Conservation (phyloP, 306 rosid genomes). For the Abrus pulchellus region DNA sequence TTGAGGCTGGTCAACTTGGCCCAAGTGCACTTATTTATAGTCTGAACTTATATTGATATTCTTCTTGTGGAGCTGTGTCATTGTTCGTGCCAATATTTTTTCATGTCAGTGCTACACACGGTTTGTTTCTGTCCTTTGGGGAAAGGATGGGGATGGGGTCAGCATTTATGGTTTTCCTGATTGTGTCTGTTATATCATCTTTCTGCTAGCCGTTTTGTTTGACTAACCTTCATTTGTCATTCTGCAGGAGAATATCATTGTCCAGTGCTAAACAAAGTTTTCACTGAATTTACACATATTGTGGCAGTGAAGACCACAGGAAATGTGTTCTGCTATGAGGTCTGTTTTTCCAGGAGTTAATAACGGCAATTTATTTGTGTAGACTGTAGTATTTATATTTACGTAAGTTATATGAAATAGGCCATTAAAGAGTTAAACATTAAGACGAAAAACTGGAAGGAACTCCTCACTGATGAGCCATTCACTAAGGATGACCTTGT, state of each 20-base stretch:
- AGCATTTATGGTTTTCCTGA: constrained; percentile 8
- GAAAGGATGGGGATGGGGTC: constrained; percentile 22
- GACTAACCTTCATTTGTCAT: constrained; percentile 32
- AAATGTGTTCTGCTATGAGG: constrained; percentile 98
- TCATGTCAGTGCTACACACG: constrained; percentile 7
- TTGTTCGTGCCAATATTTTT: constrained; percentile 6
- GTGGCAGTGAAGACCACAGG: constrained; percentile 97
- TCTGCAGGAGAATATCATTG: constrained; percentile 91
- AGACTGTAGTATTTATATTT: constrained; percentile 9
- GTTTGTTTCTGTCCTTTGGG: constrained; percentile 19
- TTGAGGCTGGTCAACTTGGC: constrained; percentile 52
- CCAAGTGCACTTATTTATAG: constrained; percentile 44
- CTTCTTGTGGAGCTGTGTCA: background rate
- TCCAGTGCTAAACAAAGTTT: constrained; percentile 96
- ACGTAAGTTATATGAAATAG: constrained; percentile 52
- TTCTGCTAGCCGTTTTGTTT: background rate
- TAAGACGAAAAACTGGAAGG: constrained; percentile 97
- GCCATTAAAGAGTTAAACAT: constrained; percentile 94
- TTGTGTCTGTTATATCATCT: constrained; percentile 11
- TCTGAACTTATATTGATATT: background rate
- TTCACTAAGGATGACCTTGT: constrained; percentile 84
- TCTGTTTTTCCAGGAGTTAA: constrained; percentile 44
- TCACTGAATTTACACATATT: constrained; percentile 95
- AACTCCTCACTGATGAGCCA: constrained; percentile 94
- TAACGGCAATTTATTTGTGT: constrained; percentile 44